A percentile compares a stretch with the other conserved stretches of the same genome.
Evolutionary conservation across 768 basidiomycete genomes (phyloP).

Genomic region (Neoboletus magnificus): DNA sequence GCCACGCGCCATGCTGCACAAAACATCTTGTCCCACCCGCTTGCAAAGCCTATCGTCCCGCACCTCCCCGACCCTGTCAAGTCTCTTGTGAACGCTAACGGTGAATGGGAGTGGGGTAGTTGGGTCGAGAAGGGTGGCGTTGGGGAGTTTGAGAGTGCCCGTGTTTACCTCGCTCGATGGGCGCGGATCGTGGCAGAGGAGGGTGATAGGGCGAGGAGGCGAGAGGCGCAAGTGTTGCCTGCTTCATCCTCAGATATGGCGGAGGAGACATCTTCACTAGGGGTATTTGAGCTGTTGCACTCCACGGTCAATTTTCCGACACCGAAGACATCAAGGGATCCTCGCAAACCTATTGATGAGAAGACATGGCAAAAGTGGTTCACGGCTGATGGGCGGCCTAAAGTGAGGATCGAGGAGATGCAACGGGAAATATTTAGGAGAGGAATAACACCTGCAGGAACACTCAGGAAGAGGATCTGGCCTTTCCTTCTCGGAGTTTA

Average conservation of each 20-base stretch:
- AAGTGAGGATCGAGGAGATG: conserved; percentile 64
- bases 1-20: conserved; percentile 92
- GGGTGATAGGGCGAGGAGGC: conserved; percentile 82
- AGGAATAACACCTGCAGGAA: conserved; percentile 55
- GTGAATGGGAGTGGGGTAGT: conserved; percentile 90
- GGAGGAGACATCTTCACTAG: conserved; percentile 71
- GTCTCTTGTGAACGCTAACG: conserved; percentile 84
- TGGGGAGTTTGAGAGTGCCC: conserved; percentile 93
- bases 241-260: conserved; percentile 45
- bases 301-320: conserved; percentile 76
- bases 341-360: conserved; percentile 71
- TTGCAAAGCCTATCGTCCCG: conserved; percentile 93
- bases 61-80: conserved; percentile 94
- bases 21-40: conserved; percentile 90
- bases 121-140: conserved; percentile 93
- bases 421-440: conserved; percentile 73
- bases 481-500: conserved; percentile 85
- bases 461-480: conserved; percentile 76
- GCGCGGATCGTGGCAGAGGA: conserved; percentile 97
- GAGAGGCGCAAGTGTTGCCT: conserved; percentile 71
- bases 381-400: conserved; percentile 63
- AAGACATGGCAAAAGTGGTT: conserved; percentile 80
- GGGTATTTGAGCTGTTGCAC: conserved; percentile 84
- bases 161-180: conserved; percentile 96
- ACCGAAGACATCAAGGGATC: conserved; percentile 80